These are phyloP conservation scores for Daldinia vernicosa DNA, from an alignment of 495 filamentous ascomycete species.

Conservation along the genomic window DNA sequence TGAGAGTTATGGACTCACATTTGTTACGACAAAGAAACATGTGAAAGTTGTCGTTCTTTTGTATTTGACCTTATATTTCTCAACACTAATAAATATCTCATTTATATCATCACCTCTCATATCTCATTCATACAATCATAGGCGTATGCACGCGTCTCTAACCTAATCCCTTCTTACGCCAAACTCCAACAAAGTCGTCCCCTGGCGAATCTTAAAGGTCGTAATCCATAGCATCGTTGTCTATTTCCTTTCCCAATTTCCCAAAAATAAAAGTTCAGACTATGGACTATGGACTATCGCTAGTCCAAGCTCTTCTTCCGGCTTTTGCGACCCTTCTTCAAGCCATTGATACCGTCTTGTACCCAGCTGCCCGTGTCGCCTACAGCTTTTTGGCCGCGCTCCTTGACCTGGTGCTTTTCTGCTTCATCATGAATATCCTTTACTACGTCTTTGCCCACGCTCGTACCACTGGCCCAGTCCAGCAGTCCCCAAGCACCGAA, in stretches of 20 bases:
- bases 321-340: slow-evolving; percentile 50
- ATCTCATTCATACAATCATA: neutral
- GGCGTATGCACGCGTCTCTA: neutral
- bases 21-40: neutral
- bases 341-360: slow-evolving; percentile 48
- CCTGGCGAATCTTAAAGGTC: too few species aligned
- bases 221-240: neutral
- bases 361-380: slow-evolving; percentile 49
- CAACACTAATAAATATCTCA: slow-evolving; percentile 4
- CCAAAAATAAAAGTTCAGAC: neutral
- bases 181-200: slow-evolving; percentile 21
- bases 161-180: neutral
- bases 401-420: slow-evolving; percentile 65
- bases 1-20: neutral
- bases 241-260: neutral
- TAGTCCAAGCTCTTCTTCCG: slow-evolving; percentile 51
- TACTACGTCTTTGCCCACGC: slow-evolving; percentile 64
- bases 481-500: slow-evolving; percentile 80
- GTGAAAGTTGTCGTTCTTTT: neutral
- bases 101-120: slow-evolving; percentile 2
- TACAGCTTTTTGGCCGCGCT: slow-evolving; percentile 52
- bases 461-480: slow-evolving; percentile 81
- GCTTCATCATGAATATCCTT: slow-evolving; percentile 65
- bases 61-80: neutral
- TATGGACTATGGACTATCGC: too few species aligned